phyloP scores from a whole-genome alignment of 1,139 yeast species.

The Taphrina flavorubra region DNA sequence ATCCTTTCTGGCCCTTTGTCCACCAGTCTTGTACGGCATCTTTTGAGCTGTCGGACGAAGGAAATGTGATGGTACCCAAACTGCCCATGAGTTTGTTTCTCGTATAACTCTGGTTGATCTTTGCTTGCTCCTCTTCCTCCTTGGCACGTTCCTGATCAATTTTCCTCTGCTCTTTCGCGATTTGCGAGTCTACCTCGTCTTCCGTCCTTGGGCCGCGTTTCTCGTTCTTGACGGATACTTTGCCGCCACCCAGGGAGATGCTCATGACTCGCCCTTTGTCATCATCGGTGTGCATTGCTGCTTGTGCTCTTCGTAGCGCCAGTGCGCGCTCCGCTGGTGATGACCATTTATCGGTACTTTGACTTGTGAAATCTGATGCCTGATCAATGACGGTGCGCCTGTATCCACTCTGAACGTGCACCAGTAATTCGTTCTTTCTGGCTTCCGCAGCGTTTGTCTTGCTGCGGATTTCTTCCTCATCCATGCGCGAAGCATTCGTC shows the following conservation, averaged over 20 bases:
- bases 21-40: constrained; percentile 19
- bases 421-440: constrained; percentile 56
- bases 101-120: constrained; percentile 29
- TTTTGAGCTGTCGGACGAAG: neutral
- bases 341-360: constrained; percentile 71
- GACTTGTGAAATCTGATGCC: constrained; percentile 81
- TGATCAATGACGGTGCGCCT: constrained; percentile 94
- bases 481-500: constrained; percentile 33
- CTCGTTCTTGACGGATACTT: constrained; percentile 30
- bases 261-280: constrained; percentile 42
- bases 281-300: constrained; percentile 55
- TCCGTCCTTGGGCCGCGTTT: constrained; percentile 24
- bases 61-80: constrained; percentile 11
- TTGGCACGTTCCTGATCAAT: constrained; percentile 25
- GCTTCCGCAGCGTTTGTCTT: constrained; percentile 48
- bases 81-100: constrained; percentile 22
- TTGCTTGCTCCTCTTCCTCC: constrained; percentile 22
- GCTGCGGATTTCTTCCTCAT: constrained; percentile 52
- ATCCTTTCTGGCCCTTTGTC: constrained; percentile 28
- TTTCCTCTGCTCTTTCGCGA: constrained; percentile 20
- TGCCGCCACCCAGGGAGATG: constrained; percentile 40
- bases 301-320: constrained; percentile 78
- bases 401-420: constrained; percentile 84
- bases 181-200: constrained; percentile 34
- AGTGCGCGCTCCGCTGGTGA: constrained; percentile 87